phyloP scores from a whole-genome alignment of 495 filamentous ascomycete genomes.

The Clavariopsis aquatica region DNA sequence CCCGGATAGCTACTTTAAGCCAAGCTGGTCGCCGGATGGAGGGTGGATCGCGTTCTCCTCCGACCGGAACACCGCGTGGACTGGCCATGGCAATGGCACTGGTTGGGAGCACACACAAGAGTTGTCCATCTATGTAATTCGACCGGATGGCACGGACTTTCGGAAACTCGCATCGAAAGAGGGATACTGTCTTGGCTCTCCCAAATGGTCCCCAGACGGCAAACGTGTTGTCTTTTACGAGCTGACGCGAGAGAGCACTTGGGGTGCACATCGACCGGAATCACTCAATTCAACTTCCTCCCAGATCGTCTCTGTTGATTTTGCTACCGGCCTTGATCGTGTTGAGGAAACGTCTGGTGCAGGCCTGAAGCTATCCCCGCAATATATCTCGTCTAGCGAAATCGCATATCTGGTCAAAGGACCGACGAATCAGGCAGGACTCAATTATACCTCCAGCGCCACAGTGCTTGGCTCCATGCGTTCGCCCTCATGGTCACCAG shows the following conservation, averaged over 20 bases:
- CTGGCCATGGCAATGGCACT: not conserved
- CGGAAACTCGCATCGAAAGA: not conserved
- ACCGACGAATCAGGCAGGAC: not conserved
- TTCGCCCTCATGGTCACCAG: not conserved
- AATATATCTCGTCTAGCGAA: not conserved
- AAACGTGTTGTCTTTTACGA: slow-evolving; percentile 8
- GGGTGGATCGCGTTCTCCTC: not conserved
- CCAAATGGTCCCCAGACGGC: not conserved
- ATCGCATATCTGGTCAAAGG: slow-evolving; percentile 1
- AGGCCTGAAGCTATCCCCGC: not conserved
- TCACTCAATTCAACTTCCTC: not conserved
- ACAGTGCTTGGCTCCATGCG: not conserved
- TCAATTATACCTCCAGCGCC: not conserved
- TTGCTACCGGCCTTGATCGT: not conserved
- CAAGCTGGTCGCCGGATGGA: slow-evolving; percentile 1
- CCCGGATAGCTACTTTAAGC: slow-evolving; percentile 1
- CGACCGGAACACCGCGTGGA: not conserved
- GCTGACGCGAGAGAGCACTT: not conserved
- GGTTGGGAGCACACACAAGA: slow-evolving; percentile 1
- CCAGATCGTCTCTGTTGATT: not conserved
- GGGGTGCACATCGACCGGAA: not conserved
- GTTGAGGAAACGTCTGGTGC: not conserved
- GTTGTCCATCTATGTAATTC: slow-evolving; percentile 2
- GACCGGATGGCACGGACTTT: slow-evolving; percentile 1
- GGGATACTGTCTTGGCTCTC: not conserved